Evolutionary conservation across 2,329 filamentous ascomycete species (phyloP).

Genomic region (Saccharata proteae): DNA sequence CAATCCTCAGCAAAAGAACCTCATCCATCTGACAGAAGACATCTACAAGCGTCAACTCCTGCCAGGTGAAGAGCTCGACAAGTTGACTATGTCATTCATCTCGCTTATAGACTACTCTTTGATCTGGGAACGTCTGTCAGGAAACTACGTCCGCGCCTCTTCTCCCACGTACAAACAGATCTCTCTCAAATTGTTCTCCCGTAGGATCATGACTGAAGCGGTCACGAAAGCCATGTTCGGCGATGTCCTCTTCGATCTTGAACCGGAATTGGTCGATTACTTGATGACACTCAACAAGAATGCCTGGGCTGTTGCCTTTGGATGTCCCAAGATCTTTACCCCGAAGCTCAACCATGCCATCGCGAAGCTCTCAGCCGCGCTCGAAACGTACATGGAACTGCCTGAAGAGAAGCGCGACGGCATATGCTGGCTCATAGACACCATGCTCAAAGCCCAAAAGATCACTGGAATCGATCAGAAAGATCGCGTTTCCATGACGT

Average conservation of each 20-base stretch:
- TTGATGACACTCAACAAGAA: background rate
- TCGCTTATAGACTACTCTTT: background rate
- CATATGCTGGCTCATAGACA: background rate
- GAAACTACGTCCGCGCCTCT: background rate
- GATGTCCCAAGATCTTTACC: background rate
- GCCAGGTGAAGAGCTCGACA: background rate
- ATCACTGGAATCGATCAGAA: background rate
- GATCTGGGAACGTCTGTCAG: background rate
- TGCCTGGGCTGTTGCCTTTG: background rate
- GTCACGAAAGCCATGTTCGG: background rate
- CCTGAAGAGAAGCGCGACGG: background rate
- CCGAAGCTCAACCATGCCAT: background rate
- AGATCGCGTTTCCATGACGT: background rate
- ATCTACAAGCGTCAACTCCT: background rate
- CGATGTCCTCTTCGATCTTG: background rate
- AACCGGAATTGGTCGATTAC: background rate
- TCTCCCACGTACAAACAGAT: background rate
- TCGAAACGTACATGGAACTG: background rate
- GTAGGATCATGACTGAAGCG: background rate
- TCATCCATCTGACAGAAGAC: background rate
- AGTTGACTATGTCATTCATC: background rate
- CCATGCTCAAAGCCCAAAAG: background rate
- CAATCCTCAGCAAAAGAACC: background rate
- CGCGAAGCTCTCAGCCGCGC: background rate
- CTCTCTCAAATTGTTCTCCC: background rate